These are phyloP conservation scores for Acer saccharum DNA, from an alignment of 345 rosid species.

Conservation along the genomic window DNA sequence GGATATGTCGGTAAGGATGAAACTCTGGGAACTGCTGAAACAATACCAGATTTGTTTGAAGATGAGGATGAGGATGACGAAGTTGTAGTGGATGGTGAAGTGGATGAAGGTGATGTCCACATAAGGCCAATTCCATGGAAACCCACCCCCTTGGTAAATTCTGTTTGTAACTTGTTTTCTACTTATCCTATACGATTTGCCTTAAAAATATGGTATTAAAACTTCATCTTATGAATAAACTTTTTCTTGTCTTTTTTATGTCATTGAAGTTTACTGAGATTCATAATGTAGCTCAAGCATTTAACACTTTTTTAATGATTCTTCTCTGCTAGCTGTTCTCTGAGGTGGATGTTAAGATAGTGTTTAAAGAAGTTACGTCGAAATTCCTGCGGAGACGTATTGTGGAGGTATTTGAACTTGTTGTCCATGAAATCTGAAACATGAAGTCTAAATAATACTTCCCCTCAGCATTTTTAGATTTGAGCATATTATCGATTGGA, in stretches of 20 bases:
- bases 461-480: neutral
- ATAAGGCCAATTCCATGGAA: constrained; percentile 81
- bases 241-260: neutral
- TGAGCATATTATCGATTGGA: neutral
- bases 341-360: constrained; percentile 98
- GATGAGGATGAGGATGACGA: constrained; percentile 99
- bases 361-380: constrained; percentile 91
- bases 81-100: constrained; percentile 95
- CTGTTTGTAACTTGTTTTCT: constrained; percentile 13
- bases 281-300: constrained; percentile 15
- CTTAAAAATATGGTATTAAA: neutral
- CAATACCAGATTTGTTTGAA: constrained; percentile 66
- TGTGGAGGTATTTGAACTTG: constrained; percentile 71
- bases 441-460: neutral
- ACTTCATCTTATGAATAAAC: neutral
- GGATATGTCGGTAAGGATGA: constrained; percentile 77
- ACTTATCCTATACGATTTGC: neutral
- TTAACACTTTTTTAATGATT: constrained; percentile 26
- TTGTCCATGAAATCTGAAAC: constrained; percentile 4
- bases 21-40: constrained; percentile 54
- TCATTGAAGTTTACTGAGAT: neutral
- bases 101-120: constrained; percentile 98
- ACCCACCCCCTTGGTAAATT: constrained; percentile 68
- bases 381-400: constrained; percentile 83
- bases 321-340: constrained; percentile 55